Evolutionary conservation across 1,139 yeast genomes (phyloP), one percentile per base, ranked within the genome.

Genomic region (Blastobotrys indianensis): DNA sequence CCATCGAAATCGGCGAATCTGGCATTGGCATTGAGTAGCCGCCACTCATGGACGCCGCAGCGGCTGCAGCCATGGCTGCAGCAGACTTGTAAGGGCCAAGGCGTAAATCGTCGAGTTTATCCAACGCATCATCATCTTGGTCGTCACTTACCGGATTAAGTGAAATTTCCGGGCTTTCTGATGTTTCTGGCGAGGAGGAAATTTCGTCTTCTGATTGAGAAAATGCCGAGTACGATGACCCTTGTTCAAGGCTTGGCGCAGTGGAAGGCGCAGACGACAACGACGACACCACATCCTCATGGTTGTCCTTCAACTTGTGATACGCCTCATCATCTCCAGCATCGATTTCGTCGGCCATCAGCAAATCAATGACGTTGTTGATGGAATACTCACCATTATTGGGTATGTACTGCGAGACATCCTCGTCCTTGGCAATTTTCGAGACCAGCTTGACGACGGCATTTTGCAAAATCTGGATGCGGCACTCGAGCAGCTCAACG

Each of bases 401-500:
- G 7, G 59, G 57, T 9, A 59, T 48, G 35, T 46, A 59, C n/a
- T 46, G 51, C 6, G 53, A 39, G 23, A 62, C 58, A 29, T 54
- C 60, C 15, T 62, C 59, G 11, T 64, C 59, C 1, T 58, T 54
- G 34, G 66, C 61, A 11, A 73, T 61, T 53, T 71, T 58, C 36
- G 63, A 61, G 15, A 74, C 61, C 32, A 76, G 55, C 47, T 67
- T 67, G 37, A 67, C 64, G 49, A 84, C 66, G 1, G 82, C 70
- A 55, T 75, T 75, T 39, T 81, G 78, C 35, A 83, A 67, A 29
- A 83, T 69, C 42, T 79, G 81, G 42, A 82, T 69, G 44, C 92
- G 66, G 17, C 83, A 79, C 58, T 84, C 90, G 39, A 84, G 66
- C 46, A 84, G 65, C 56, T 84, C 92, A 11, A 82, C 85, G 54